These are phyloP conservation scores for Suhomyces bribrorum DNA, from an alignment of 1,139 yeast genomes.

Conservation along the genomic window DNA sequence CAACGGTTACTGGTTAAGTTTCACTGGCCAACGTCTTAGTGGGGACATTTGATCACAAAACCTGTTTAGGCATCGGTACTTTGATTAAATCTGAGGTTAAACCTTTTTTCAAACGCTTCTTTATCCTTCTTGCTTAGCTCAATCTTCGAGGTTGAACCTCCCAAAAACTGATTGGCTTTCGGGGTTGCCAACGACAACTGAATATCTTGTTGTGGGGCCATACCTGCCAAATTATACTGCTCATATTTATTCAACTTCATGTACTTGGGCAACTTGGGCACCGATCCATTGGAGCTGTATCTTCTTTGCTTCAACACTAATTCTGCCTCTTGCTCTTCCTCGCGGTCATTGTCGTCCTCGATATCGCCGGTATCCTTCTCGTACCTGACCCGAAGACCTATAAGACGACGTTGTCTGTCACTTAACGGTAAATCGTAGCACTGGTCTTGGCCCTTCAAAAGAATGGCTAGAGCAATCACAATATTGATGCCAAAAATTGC, in stretches of 20 bases:
- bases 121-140: slow-evolving; percentile 1
- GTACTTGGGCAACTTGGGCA: slow-evolving; percentile 10
- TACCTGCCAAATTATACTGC: slow-evolving; percentile 3
- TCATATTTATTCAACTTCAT: slow-evolving; percentile 9
- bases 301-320: slow-evolving; percentile 15
- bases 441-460: slow-evolving; percentile 39
- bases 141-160: neutral
- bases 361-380: slow-evolving; percentile 2
- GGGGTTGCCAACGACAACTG: slow-evolving; percentile 4
- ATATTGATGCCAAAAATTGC: slow-evolving; percentile 18
- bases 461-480: slow-evolving; percentile 19
- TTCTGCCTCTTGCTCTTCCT: slow-evolving; percentile 14
- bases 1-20: no score
- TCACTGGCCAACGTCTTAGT: no score
- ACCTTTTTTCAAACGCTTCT: slow-evolving; percentile 4
- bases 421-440: slow-evolving; percentile 46
- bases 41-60: no score
- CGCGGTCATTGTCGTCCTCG: slow-evolving; percentile 1
- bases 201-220: slow-evolving; percentile 1
- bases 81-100: slow-evolving; percentile 1
- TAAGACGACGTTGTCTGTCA: slow-evolving; percentile 35
- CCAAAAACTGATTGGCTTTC: slow-evolving; percentile 1
- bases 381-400: slow-evolving; percentile 28
- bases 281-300: slow-evolving; percentile 6
- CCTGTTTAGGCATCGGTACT: neutral